Base-by-base conservation (phyloP, 805 yeast species). In the Aciculoconidium aculeatum region DNA sequence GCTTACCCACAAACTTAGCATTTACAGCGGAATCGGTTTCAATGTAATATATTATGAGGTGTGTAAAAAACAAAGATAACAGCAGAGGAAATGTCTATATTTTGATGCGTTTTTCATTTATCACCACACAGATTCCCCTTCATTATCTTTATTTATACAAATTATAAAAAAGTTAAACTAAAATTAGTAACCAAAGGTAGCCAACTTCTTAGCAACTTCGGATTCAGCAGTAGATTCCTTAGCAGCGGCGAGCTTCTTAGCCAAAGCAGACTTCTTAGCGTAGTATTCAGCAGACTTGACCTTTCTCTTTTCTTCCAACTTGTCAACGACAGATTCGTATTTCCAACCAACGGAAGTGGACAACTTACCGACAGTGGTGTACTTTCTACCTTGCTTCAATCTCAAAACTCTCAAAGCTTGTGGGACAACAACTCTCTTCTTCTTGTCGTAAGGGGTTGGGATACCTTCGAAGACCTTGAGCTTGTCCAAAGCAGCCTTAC, bases 401-500 rank as follows among this genome's bases (percentile, higher is more conserved):
- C 98, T 87, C 68, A 92, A 77, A 54, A 92, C 96, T 76, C 98
- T 86, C 65, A 92, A 78, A 62, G 98, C 98, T 77, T 86, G 95
- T 67, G 98, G 98, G 63, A 92, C 98, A 55, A 92, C 98, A 65
- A 88, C 96, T 71, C 96, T 86, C 94, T 90, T 90, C 86, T 87
- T 85, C 77, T 80, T 86, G 92, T 92, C 98, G 73, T 83, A 92
- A 74, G 98, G 97, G 44, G 96, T 87, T 71, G 99, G 99, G 47
- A 92, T 79, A 82, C 99, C 99, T 76, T 92, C 98, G 61, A 85
- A 92, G 55, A 90, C 97, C 90, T 92, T 86, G 60, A 92, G 84
- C 76, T 96, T 88, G 77, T 88, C 97, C 64, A 92, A 72, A 59
- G 99, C 99, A 65, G 97, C 97, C 77, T 85, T 83, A 73, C 99